Evolutionary conservation across 192 early-diverging fungal genomes (phyloP).

Genomic region (Coemansia sp.): DNA sequence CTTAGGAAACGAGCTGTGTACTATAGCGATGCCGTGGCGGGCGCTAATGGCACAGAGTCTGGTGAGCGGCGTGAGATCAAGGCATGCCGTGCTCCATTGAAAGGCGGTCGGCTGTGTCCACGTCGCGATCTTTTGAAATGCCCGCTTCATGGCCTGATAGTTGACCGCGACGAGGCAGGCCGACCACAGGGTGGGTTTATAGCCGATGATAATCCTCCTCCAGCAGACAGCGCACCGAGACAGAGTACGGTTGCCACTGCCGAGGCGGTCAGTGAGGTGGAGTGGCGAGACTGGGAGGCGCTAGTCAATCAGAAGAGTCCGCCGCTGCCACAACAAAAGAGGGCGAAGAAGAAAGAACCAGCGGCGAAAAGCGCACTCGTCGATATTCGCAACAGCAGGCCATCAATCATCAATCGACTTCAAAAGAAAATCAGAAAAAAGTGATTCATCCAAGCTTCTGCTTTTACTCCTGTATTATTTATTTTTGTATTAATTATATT

Average conservation of each 20-base stretch:
- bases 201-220: neutral
- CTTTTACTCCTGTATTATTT: slow-evolving; percentile 3
- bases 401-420: slow-evolving; percentile 8
- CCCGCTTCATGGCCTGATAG: slow-evolving; percentile 66
- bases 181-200: slow-evolving; percentile 7
- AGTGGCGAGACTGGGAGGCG: slow-evolving; percentile 27
- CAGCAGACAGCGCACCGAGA: neutral
- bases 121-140: slow-evolving; percentile 68
- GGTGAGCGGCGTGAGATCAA: slow-evolving; percentile 42
- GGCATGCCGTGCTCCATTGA: slow-evolving; percentile 67
- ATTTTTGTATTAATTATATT: neutral
- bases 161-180: slow-evolving; percentile 63
- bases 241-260: slow-evolving; percentile 37
- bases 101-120: slow-evolving; percentile 64
- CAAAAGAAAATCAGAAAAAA: slow-evolving; percentile 4
- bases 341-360: slow-evolving; percentile 2
- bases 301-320: slow-evolving; percentile 16
- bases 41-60: neutral
- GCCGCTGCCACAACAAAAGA: neutral
- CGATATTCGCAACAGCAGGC: slow-evolving; percentile 25
- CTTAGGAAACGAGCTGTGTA: slow-evolving; percentile 63
- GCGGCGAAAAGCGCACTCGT: slow-evolving; percentile 11
- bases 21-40: slow-evolving; percentile 33
- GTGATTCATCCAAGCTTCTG: neutral
- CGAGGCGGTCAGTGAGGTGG: slow-evolving; percentile 21